Conservation (phyloP, 2,329 filamentous ascomycete genomes). For the Exophiala lecanii-corni region DNA sequence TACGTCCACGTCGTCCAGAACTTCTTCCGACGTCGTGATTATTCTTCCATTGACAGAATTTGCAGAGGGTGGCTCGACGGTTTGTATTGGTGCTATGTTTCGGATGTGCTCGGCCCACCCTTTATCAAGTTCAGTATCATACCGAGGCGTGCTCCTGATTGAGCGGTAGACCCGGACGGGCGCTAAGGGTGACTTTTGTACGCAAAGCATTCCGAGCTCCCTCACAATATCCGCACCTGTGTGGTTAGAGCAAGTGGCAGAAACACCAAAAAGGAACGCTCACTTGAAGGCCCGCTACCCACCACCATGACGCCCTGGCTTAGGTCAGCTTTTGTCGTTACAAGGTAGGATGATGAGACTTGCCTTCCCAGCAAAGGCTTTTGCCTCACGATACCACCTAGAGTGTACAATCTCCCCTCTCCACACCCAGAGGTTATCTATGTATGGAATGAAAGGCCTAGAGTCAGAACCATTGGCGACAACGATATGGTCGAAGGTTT, state of each 20-base stretch:
- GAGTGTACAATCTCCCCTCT: constrained; percentile 8
- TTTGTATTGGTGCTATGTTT: constrained; percentile 7
- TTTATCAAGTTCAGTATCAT: constrained; percentile 9
- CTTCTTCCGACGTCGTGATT: constrained; percentile 5
- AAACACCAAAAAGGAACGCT: background rate
- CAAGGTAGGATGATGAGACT: background rate
- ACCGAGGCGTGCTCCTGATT: constrained; percentile 6
- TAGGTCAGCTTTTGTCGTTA: constrained; percentile 1
- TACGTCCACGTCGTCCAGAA: constrained; percentile 10
- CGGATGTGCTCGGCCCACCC: constrained; percentile 5
- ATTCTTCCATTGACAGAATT: constrained; percentile 6
- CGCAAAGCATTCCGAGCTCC: constrained; percentile 10
- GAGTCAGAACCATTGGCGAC: constrained; percentile 12
- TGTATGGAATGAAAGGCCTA: constrained; percentile 10
- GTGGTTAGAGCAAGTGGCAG: constrained; percentile 1
- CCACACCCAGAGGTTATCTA: constrained; percentile 6
- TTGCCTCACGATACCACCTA: constrained; percentile 8
- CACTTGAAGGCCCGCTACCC: constrained; percentile 10
- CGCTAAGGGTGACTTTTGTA: constrained; percentile 7
- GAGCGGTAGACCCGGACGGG: constrained; percentile 7
- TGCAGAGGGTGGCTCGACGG: constrained; percentile 3
- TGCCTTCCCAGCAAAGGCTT: constrained; percentile 9
- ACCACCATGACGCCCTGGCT: constrained; percentile 8
- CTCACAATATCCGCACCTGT: constrained; percentile 10
- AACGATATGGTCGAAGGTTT: constrained; percentile 8